Percentiles rank a stretch among this genome's conserved stretches.
Evolutionary conservation across 1,284 basidiomycete species (phyloP).

Genomic region (Bondarzewia mesenterica): DNA sequence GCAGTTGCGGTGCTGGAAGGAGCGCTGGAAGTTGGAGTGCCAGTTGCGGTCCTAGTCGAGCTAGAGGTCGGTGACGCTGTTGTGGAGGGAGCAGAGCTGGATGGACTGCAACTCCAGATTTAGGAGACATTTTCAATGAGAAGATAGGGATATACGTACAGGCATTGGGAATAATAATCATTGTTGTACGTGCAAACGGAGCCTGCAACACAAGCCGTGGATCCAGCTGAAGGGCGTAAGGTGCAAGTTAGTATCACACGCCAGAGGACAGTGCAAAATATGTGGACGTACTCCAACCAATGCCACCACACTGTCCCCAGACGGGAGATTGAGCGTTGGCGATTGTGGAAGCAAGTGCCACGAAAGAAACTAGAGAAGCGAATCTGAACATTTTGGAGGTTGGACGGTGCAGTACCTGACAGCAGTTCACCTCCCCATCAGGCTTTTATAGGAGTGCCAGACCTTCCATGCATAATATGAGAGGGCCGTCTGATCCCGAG

Average conservation of each 20-base stretch:
- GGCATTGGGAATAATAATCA: slow-evolving; percentile 50
- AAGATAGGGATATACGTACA: slow-evolving; percentile 27
- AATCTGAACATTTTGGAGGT: slow-evolving; percentile 38
- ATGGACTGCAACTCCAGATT: too few species aligned
- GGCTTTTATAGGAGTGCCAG: slow-evolving; percentile 6
- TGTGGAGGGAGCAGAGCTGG: slow-evolving; percentile 15
- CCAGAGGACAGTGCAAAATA: not conserved
- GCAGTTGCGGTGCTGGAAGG: slow-evolving; percentile 25
- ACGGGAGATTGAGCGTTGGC: slow-evolving; percentile 30
- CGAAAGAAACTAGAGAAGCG: slow-evolving; percentile 36
- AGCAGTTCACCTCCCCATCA: not conserved
- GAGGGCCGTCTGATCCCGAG: slow-evolving; percentile 3
- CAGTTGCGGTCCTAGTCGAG: not conserved
- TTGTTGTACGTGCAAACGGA: slow-evolving; percentile 33
- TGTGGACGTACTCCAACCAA: slow-evolving; percentile 33
- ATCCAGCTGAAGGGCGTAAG: slow-evolving; percentile 32
- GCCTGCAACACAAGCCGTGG: slow-evolving; percentile 35
- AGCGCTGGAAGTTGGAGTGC: slow-evolving; percentile 9
- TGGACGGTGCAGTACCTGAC: slow-evolving; percentile 9
- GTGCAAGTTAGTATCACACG: not conserved
- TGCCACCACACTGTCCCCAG: slow-evolving; percentile 46
- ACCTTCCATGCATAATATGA: slow-evolving; percentile 3
- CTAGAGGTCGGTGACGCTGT: slow-evolving; percentile 14
- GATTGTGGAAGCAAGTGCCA: slow-evolving; percentile 35
- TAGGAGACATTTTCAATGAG: too few species aligned